phyloP scores from a whole-genome alignment of 2,329 filamentous ascomycete species.

The Didymellaceae sp. region DNA sequence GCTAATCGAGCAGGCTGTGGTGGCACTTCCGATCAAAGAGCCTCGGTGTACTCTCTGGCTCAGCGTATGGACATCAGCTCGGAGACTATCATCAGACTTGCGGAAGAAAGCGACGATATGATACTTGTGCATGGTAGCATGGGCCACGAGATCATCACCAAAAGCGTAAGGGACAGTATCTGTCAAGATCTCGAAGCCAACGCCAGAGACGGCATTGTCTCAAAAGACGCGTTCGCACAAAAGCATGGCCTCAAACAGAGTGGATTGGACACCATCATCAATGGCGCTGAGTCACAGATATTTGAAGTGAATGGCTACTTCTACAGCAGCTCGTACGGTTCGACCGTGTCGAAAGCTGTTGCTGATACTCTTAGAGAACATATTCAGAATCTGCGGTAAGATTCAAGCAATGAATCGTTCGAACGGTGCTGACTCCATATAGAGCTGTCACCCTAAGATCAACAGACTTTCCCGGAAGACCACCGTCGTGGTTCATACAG shows the following conservation, averaged over 20 bases:
- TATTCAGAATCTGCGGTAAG: conserved; percentile 26
- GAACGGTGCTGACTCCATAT: not conserved
- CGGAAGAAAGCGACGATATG: conserved; percentile 19
- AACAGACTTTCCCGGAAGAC: conserved; percentile 25
- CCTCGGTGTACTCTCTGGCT: conserved; percentile 24
- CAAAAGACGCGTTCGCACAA: conserved; percentile 25
- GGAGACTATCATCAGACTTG: conserved; percentile 29
- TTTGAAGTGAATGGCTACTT: conserved; percentile 27
- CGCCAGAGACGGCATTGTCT: conserved; percentile 20
- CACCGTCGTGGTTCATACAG: conserved; percentile 35
- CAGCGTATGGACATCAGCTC: conserved; percentile 30
- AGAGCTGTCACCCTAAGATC: conserved; percentile 20
- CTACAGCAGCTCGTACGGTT: conserved; percentile 25
- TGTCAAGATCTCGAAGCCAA: conserved; percentile 15
- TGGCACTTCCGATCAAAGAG: conserved; percentile 13
- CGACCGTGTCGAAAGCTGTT: conserved; percentile 14
- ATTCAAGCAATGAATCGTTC: not conserved
- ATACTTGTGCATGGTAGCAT: conserved; percentile 36
- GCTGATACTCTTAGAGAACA: conserved; percentile 16
- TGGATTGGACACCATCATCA: conserved; percentile 31
- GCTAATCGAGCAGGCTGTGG: conserved; percentile 17
- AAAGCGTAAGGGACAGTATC: conserved; percentile 29
- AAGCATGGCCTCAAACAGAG: conserved; percentile 31
- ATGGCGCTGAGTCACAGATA: conserved; percentile 18
- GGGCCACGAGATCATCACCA: conserved; percentile 31